Evolutionary conservation across 495 filamentous ascomycete genomes (phyloP), one percentile per base, ranked within the genome.

Genomic region (Aspergillus asperescens): DNA sequence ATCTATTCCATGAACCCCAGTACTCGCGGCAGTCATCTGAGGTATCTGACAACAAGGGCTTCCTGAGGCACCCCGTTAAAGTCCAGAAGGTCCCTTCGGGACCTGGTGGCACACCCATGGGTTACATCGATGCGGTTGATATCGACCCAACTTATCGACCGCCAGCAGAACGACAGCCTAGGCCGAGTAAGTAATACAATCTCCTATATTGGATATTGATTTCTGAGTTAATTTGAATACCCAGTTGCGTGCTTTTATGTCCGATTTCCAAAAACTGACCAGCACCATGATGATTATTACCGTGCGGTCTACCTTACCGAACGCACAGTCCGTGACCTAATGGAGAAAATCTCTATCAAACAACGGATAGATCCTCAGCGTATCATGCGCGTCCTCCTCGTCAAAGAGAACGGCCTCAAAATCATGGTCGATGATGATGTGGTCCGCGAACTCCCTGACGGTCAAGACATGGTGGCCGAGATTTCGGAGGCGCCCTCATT

Each of bases 401-500:
- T 91, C 50, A 85, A 86, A 20, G 69, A 79, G 19, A 80, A 81
- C 50, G 89, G 90, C 0, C 65, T 96, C 4, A 81, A 87, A 56
- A 84, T 98, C 39, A 82, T 91, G 64, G 77, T 97, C 47, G 93
- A 98, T 64, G 88, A 98, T 55, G 90, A 96, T 41, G 83, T 93
- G 24, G 82, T 98, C 16, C 79, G 79, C n/a, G 86, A 90, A 64
- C 75, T 97, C 13, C 77, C 83, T 0, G 93, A 98, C 69, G 90
- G 91, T 7, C 89, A 96, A 62, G 92, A 96, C 60, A 91, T 98
- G 84, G 77, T 78, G 25, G 80, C 78, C 60, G 45, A 48, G 20
- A 48, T 48, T 16, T 48, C 45, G 10, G 31, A 48, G 13, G 18
- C 45, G 31, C n/a, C 45, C 5, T 23, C 45, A 4, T 48, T 24